Evolutionary conservation across 768 basidiomycete genomes (phyloP), one percentile per base, ranked within the genome.

Genomic region (Boletus pseudopeckii): DNA sequence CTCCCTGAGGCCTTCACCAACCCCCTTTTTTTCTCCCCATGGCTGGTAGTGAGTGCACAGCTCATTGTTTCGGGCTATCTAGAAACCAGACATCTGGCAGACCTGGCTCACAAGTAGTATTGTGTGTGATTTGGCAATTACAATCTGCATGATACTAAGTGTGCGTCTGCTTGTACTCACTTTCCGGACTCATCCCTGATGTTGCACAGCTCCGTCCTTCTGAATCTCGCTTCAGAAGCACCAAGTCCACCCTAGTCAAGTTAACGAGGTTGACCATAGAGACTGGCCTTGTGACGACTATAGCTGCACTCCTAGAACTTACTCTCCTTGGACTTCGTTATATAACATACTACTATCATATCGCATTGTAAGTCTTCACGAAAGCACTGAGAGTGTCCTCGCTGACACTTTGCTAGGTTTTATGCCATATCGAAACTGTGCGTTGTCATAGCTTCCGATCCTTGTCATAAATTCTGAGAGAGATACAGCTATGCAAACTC

Each of bases 261-360:
- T 24, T 61, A 9, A 57, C 55, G 1, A 61, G 22, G 39, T 28
- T 57, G n/a, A 58, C 56, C 26, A 48, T 58, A 5, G 60, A 62
- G 37, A 62, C 56, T 8, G 56, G 60, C 10, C 47, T 58, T n/a
- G 47, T 62, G 18, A 62, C 60, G 22, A 45, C 56, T 5, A 17
- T 48, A 11, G 45, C 59, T 9, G 50, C 50, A 7, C 41, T 62
- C n/a, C 6, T 52, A 0, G 61, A 58, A 24, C 30, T 62, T 3
- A 22, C n/a, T n/a, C n/a, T 55, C 15, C 32, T 62, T 26, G 56
- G 61, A n/a, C 30, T 44, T 2, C n/a, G n/a, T n/a, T n/a, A n/a
- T n/a, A n/a, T n/a, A n/a, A n/a, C n/a, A n/a, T n/a, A n/a, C n/a
- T n/a, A n/a, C n/a, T n/a, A 26, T 48, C 57, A 62, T n/a, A 0